Conservation (phyloP, 208 protist genomes). For the Wallacemonas sp. region DNA sequence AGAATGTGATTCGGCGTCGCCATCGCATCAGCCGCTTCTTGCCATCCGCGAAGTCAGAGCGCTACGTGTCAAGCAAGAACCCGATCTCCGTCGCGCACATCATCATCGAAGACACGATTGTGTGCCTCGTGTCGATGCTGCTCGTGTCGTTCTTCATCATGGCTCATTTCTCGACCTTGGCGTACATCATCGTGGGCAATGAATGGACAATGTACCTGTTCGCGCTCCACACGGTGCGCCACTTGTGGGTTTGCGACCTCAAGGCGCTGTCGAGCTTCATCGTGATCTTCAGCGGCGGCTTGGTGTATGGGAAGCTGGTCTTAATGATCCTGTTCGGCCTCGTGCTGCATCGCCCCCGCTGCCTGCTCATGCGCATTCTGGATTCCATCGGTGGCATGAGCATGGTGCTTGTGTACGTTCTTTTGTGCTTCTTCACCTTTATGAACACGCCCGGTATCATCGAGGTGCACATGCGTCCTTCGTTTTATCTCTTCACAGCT, state of each 20-base stretch:
- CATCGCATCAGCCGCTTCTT: conserved; percentile 2
- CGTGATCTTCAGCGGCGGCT: conserved; percentile 1
- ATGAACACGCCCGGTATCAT: conserved; percentile 9
- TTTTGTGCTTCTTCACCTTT: conserved; percentile 6
- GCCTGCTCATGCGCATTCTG: not conserved
- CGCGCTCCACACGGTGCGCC: conserved; percentile 1
- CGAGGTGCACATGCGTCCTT: conserved; percentile 12
- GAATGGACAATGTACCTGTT: conserved; percentile 14
- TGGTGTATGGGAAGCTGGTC: conserved; percentile 3
- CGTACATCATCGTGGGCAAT: conserved; percentile 10
- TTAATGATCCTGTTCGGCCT: not conserved
- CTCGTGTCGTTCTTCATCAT: conserved; percentile 2
- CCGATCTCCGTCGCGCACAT: conserved; percentile 1
- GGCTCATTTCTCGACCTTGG: conserved; percentile 1
- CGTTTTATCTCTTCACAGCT: conserved; percentile 5
- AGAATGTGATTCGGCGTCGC: conserved; percentile 3
- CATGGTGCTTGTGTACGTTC: conserved; percentile 7
- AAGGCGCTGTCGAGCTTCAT: conserved; percentile 6
- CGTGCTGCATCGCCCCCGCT: conserved; percentile 8
- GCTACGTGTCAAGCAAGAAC: not conserved
- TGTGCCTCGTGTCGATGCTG: conserved; percentile 9
- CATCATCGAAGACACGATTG: conserved; percentile 9
- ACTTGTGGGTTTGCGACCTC: conserved; percentile 7
- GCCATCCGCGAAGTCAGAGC: conserved; percentile 7
- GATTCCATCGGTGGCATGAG: conserved; percentile 1